These are phyloP conservation scores for Naumovozyma dairenensis DNA, from an alignment of 805 yeast genomes.

Conservation along the genomic window DNA sequence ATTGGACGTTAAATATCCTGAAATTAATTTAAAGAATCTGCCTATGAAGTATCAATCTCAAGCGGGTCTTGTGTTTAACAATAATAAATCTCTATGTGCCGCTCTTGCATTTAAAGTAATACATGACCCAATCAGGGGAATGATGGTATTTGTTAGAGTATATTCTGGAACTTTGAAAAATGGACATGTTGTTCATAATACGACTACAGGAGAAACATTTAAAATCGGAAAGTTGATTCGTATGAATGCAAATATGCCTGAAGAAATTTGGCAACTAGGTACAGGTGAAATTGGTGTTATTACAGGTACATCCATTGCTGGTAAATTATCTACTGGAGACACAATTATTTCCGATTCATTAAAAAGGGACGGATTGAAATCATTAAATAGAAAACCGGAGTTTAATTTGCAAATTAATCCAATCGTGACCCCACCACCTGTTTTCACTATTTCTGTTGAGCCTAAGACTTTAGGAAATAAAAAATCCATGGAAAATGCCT, in stretches of 20 bases:
- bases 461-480: conserved; percentile 79
- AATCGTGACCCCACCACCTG: conserved; percentile 83
- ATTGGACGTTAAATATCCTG: conserved; percentile 48
- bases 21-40: conserved; percentile 18
- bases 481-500: conserved; percentile 59
- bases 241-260: conserved; percentile 84
- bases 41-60: conserved; percentile 33
- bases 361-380: conserved; percentile 40
- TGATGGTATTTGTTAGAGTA: conserved; percentile 77
- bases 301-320: conserved; percentile 31
- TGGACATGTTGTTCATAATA: conserved; percentile 54
- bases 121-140: conserved; percentile 74
- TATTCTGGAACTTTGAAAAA: conserved; percentile 69
- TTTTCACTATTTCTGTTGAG: conserved; percentile 75
- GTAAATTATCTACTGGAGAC: conserved; percentile 80
- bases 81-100: conserved; percentile 51
- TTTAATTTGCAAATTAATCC: conserved; percentile 51
- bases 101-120: conserved; percentile 89
- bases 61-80: conserved; percentile 43
- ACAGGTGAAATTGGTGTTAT: conserved; percentile 85
- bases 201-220: conserved; percentile 58
- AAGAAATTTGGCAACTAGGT: conserved; percentile 50
- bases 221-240: conserved; percentile 58
- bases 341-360: conserved; percentile 60
- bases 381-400: conserved; percentile 32